Base-by-base conservation (phyloP, 441 rosid genomes). In the Gossypium davidsonii region DNA sequence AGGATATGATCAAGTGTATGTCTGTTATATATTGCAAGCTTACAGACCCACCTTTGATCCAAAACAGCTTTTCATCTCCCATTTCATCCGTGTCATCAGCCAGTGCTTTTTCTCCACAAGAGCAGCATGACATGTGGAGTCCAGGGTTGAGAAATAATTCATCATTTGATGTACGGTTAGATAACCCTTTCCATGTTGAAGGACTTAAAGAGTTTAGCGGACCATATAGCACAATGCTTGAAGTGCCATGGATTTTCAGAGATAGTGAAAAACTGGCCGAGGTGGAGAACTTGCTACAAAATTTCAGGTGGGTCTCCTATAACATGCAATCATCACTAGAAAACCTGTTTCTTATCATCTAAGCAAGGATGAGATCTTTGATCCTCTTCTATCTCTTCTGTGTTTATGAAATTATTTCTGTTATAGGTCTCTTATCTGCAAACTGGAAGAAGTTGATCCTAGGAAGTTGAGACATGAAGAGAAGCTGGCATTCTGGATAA, bases 401-500 rank as follows among this genome's bases (percentile, higher is more conserved):
- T 23, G 74, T 74, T 62, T n/a, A 66, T 74, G 18, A n/a, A 72
- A 70, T 66, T 73, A 51, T 72, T 56, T 21, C 17, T 74, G 60
- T 28, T 76, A 63, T 85, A 94, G 99, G 78, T 90, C 87, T 12
- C 90, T 92, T 17, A 84, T 94, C 37, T 83, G 89, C 81, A 90
- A 83, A 64, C 74, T 94, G 75, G 98, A 94, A 84, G 88, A 87
- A 71, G 86, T 91, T 0, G 80, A 91, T 82, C 97, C 94, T 20
- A 80, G 87, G 85, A 89, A 81, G 79, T 72, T 94, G 78, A 89
- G 84, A 78, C 87, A 87, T 18, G 96, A 88, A 65, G 99, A 94
- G 84, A 92, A 90, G 81, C 82, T 94, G 28, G 97, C 99, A 6
- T 94, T 94, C 83, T 94, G 99, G 99, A 88, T 92, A 81, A 94